phyloP scores from a whole-genome alignment of 139 green algal genomes.

The Microglena sp. region DNA sequence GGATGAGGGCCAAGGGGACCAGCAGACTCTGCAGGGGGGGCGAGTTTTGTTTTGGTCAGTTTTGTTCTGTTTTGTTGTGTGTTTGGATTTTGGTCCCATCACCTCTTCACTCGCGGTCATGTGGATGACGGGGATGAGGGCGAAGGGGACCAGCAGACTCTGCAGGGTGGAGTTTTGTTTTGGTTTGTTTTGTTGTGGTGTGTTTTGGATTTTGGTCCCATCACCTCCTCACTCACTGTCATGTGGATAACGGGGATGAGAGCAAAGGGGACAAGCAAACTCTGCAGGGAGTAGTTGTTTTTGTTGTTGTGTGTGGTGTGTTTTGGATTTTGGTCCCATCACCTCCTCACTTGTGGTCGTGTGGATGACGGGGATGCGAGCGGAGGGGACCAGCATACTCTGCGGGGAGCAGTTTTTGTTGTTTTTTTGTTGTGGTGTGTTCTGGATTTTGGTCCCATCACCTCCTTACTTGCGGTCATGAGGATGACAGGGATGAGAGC shows the following conservation, averaged over 20 bases:
- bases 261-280: conserved; percentile 54
- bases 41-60: not conserved
- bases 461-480: conserved; percentile 3
- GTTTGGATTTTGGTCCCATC: conserved; percentile 4
- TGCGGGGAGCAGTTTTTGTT: too few relatives aligned
- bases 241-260: conserved; percentile 38
- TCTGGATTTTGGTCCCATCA: too few relatives aligned
- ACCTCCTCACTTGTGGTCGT: conserved; percentile 5
- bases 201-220: too few relatives aligned
- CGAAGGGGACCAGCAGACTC: conserved; percentile 54
- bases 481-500: conserved; percentile 39
- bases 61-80: not conserved
- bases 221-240: conserved; percentile 1
- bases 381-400: conserved; percentile 54
- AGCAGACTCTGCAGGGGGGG: conserved; percentile 35
- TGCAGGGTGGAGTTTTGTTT: too few relatives aligned
- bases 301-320: too few relatives aligned
- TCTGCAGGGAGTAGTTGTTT: too few relatives aligned
- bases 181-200: too few relatives aligned
- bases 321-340: too few relatives aligned
- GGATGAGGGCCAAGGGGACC: conserved; percentile 59
- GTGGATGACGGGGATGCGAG: conserved; percentile 37
- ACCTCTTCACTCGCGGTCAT: conserved; percentile 7
- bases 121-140: conserved; percentile 38
- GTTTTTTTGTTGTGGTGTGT: too few relatives aligned